Evolutionary conservation across 2,329 filamentous ascomycete genomes (phyloP), one percentile per base, ranked within the genome.

Genomic region (Fusarium euwallaceae): DNA sequence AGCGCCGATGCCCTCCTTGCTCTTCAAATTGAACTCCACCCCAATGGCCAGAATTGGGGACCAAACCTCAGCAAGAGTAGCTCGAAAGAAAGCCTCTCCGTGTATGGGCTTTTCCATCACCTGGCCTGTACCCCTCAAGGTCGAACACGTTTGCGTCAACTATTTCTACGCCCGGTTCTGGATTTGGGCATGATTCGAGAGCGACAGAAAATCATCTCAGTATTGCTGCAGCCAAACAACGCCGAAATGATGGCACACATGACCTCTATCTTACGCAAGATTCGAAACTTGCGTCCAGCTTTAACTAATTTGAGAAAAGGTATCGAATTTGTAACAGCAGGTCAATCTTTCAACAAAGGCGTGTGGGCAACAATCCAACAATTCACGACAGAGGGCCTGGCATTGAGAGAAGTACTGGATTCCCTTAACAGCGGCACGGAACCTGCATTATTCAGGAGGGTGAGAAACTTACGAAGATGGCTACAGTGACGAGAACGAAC

Each of bases 11-110:
- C 95, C 0, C 85, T 98, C 48, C 83, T 90, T 16, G 95, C 95
- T 2, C 88, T 99, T 10, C 96, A 98, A 78, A 94, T 99, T 32
- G 95, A 98, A 80, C 90, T 90, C 12, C 95, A 97, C 81, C 95
- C 94, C 6, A 95, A 95, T 78, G 92, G 90, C 58, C 93, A 96
- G 72, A 93, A 92, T 76, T 92, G 93, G 83, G 93, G 93, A 3
- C 37, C 73, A 45, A 73, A 78, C 56, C 60, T 74, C 20, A 78
- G 68, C 32, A 77, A 86, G 29, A 90, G 88, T 2, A 92, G 89
- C 22, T 88, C 89, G 1, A 98, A 96, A 81, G 95, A 97, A 83
- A 93, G 91, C 17, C 87, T 97, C 1, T 98, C 94, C 0, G 84
- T 98, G 0, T 98, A 93, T 81, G 95, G 94, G 0, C 85, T 98